Conservation (phyloP, 257 asterid species). For the Coffea eugenioides region DNA sequence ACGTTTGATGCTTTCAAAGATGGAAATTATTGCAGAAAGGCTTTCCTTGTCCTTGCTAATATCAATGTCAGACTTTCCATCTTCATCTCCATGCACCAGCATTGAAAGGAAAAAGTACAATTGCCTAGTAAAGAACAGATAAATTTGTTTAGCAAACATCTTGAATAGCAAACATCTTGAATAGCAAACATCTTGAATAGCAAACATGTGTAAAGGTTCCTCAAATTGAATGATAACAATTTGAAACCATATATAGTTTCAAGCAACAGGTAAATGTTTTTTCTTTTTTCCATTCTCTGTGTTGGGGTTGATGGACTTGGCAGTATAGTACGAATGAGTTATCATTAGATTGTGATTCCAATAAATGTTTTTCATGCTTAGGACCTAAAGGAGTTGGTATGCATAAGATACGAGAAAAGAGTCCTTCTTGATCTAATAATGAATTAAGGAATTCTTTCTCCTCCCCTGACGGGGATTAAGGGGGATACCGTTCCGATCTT, state of each 20-base stretch:
- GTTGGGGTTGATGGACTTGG: neutral
- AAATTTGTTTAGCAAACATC: slow-evolving; percentile 6
- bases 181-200: slow-evolving; percentile 8
- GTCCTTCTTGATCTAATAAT: no score
- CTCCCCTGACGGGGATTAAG: no score
- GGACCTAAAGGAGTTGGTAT: neutral
- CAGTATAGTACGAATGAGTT: neutral
- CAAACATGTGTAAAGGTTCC: neutral
- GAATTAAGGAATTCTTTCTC: no score
- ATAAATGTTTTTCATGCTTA: neutral
- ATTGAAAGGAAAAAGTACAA: slow-evolving; percentile 73
- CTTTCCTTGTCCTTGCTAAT: slow-evolving; percentile 70
- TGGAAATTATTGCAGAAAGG: slow-evolving; percentile 49
- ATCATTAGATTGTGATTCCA: neutral
- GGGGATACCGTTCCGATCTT: no score
- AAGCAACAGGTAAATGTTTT: neutral
- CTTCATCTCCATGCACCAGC: slow-evolving; percentile 83
- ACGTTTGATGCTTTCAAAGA: slow-evolving; percentile 62
- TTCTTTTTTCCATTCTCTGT: neutral
- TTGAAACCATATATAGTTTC: neutral
- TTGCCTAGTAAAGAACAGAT: slow-evolving; percentile 59
- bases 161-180: no score
- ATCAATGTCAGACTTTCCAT: slow-evolving; percentile 58
- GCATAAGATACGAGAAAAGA: no score
- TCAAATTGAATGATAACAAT: neutral